phyloP scores from a whole-genome alignment of 306 rosid species.

The Coriaria nepalensis region DNA sequence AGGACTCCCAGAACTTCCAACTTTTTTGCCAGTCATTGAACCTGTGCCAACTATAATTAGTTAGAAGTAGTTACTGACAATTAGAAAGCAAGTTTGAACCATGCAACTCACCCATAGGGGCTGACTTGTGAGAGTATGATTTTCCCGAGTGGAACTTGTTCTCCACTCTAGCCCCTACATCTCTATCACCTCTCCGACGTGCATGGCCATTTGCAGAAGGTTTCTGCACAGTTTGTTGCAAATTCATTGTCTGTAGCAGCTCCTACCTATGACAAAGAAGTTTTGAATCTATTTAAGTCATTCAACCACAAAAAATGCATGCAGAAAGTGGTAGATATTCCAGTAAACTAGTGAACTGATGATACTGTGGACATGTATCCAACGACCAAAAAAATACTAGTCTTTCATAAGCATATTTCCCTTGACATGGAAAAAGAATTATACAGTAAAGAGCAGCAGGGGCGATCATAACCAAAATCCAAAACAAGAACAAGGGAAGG shows the following conservation, averaged over 20 bases:
- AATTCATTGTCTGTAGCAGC: slow-evolving; percentile 53
- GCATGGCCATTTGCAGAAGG: slow-evolving; percentile 71
- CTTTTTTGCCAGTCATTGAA: slow-evolving; percentile 41
- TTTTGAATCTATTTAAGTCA: not conserved
- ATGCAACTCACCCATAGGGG: slow-evolving; percentile 32
- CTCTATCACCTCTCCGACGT: slow-evolving; percentile 72
- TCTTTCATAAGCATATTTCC: no score
- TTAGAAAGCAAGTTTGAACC: slow-evolving; percentile 6
- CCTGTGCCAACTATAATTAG: slow-evolving; percentile 25
- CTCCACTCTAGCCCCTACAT: slow-evolving; percentile 43
- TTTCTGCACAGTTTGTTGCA: slow-evolving; percentile 52
- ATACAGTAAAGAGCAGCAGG: no score
- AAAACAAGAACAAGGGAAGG: no score
- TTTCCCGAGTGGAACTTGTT: slow-evolving; percentile 52
- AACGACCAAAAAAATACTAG: no score
- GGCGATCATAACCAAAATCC: no score
- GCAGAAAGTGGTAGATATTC: not conserved
- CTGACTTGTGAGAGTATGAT: slow-evolving; percentile 42
- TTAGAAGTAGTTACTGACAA: slow-evolving; percentile 7
- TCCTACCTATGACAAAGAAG: slow-evolving; percentile 25
- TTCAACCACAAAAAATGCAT: slow-evolving; percentile 4
- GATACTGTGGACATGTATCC: no score
- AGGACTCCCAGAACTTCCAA: slow-evolving; percentile 44
- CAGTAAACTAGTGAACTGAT: not conserved
- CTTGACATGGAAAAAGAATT: no score